Evolutionary conservation across 2,329 filamentous ascomycete genomes (phyloP).

Genomic region (Phoma sp.): DNA sequence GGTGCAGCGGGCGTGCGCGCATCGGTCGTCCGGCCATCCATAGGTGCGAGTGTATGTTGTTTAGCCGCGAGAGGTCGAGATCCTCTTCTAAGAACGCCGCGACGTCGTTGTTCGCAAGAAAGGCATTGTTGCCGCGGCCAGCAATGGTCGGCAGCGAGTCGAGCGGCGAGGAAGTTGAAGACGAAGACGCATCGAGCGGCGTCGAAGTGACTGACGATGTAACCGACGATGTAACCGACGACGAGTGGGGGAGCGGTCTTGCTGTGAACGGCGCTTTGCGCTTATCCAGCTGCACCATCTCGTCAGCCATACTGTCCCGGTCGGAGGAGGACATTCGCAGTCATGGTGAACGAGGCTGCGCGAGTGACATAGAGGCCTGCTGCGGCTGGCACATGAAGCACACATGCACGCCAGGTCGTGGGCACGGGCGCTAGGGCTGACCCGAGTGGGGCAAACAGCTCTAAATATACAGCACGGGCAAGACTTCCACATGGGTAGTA

Average conservation of each 20-base stretch:
- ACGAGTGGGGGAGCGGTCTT: slow-evolving; percentile 28
- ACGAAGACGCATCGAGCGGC: no score
- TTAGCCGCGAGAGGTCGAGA: slow-evolving; percentile 41
- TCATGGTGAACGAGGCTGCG: background rate
- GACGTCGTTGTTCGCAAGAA: slow-evolving; percentile 38
- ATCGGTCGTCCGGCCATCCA: slow-evolving; percentile 50
- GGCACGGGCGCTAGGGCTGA: slow-evolving; percentile 1
- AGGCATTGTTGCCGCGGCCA: slow-evolving; percentile 23
- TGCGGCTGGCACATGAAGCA: background rate
- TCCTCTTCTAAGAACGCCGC: slow-evolving; percentile 36
- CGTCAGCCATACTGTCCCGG: slow-evolving; percentile 26
- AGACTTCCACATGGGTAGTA: no score
- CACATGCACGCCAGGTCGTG: background rate
- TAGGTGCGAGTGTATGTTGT: slow-evolving; percentile 43
- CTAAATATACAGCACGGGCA: background rate
- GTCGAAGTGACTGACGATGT: no score
- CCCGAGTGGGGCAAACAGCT: slow-evolving; percentile 3
- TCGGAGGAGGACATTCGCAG: slow-evolving; percentile 3
- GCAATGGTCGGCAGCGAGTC: slow-evolving; percentile 47
- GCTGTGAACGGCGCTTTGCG: slow-evolving; percentile 34
- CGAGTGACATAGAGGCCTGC: background rate
- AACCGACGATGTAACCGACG: no score
- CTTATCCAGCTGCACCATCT: slow-evolving; percentile 13
- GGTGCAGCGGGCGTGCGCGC: slow-evolving; percentile 45
- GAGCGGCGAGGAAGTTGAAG: no score